Percentiles rank a stretch among this genome's conserved stretches.
Evolutionary conservation across 2,329 filamentous ascomycete genomes (phyloP).

Genomic region (Metarhizium robertsii): DNA sequence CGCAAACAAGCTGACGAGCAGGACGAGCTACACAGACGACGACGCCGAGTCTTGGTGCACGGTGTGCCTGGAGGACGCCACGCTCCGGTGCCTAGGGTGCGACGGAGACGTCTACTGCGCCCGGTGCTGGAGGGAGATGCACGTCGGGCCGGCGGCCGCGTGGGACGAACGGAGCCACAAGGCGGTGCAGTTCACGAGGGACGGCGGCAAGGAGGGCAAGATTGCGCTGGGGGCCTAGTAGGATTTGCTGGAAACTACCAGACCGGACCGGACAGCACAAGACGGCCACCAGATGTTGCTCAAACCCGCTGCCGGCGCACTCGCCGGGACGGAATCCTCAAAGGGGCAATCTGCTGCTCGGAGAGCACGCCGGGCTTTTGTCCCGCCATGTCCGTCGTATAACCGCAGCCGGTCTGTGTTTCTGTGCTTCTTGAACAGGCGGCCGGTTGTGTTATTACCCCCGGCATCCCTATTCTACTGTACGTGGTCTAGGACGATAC

Average conservation of each 20-base stretch:
- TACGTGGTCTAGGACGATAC: too few species aligned
- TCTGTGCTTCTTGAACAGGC: too few species aligned
- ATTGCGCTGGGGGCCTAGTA: constrained; percentile 26
- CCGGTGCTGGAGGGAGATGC: constrained; percentile 74
- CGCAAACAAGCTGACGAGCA: constrained; percentile 27
- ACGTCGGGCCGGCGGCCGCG: constrained; percentile 57
- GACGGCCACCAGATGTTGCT: too few species aligned
- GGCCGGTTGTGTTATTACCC: too few species aligned
- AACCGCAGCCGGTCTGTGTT: background rate
- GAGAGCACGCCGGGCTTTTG: too few species aligned
- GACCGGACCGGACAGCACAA: too few species aligned
- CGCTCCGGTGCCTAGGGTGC: constrained; percentile 64
- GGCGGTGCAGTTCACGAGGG: constrained; percentile 49
- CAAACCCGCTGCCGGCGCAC: too few species aligned
- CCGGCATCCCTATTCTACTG: too few species aligned
- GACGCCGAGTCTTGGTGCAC: constrained; percentile 72
- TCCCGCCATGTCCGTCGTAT: too few species aligned
- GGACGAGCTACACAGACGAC: constrained; percentile 50
- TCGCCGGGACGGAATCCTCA: too few species aligned
- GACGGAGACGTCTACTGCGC: constrained; percentile 64
- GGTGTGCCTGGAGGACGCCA: constrained; percentile 73
- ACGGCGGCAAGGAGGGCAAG: constrained; percentile 20
- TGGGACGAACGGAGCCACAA: constrained; percentile 63
- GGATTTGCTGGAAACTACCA: background rate
- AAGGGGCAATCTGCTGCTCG: too few species aligned